phyloP scores from a whole-genome alignment of 1,284 basidiomycete genomes.

The Fomitopsis schrenkii region DNA sequence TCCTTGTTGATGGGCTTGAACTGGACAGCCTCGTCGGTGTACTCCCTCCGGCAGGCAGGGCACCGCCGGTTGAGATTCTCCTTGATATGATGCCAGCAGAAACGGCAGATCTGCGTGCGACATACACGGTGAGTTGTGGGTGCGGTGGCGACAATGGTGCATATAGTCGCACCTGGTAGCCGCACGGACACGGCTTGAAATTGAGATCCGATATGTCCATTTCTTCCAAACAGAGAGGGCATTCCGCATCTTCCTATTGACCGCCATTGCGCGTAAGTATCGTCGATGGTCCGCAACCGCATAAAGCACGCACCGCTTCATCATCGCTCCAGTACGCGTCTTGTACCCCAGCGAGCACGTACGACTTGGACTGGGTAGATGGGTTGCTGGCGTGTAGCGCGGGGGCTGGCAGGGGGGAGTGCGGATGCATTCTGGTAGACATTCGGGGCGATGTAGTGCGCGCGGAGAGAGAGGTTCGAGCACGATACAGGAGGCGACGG shows the following conservation, averaged over 20 bases:
- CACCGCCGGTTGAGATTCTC: constrained; percentile 95
- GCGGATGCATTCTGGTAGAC: constrained; percentile 33
- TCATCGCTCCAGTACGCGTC: constrained; percentile 99
- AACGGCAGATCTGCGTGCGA: constrained; percentile 84
- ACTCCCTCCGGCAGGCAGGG: constrained; percentile 93
- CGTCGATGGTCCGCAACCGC: constrained; percentile 5
- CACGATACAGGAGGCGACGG: constrained; percentile 11
- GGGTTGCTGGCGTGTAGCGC: constrained; percentile 66
- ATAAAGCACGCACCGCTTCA: constrained; percentile 41
- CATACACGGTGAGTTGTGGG: background rate
- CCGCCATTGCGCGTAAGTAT: constrained; percentile 7
- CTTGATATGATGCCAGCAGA: constrained; percentile 99
- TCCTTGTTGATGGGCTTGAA: constrained; percentile 95
- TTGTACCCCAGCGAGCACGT: constrained; percentile 85
- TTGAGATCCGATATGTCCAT: constrained; percentile 99
- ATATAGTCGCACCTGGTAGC: constrained; percentile 77
- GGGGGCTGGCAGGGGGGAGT: constrained; percentile 67
- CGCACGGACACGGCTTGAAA: constrained; percentile 99
- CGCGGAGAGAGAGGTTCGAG: constrained; percentile 1
- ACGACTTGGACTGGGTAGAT: constrained; percentile 73
- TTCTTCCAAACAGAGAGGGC: constrained; percentile 97
- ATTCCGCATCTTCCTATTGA: constrained; percentile 91
- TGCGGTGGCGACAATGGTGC: background rate
- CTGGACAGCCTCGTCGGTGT: constrained; percentile 91
- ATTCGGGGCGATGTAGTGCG: constrained; percentile 17